A percentile compares a stretch with the other conserved stretches of the same genome.
Evolutionary conservation across 2,329 filamentous ascomycete species (phyloP).

Genomic region (Neonectria ditissima): DNA sequence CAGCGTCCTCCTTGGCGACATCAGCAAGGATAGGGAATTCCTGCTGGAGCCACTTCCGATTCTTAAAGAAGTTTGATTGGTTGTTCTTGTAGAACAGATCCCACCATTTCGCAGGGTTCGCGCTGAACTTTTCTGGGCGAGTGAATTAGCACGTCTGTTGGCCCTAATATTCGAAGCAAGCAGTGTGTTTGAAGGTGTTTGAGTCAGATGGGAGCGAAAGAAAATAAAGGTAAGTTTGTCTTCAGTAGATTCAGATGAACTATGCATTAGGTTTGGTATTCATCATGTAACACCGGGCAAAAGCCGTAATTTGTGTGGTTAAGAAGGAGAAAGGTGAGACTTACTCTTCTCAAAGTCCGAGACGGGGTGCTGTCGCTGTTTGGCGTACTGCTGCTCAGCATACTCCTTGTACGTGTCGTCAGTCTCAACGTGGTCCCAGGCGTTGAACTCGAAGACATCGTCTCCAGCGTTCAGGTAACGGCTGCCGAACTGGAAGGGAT

Average conservation of each 20-base stretch:
- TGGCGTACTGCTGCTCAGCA: slow-evolving; percentile 83
- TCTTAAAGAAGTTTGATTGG: slow-evolving; percentile 97
- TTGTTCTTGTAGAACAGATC: slow-evolving; percentile 99
- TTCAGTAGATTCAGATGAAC: slow-evolving; percentile 78
- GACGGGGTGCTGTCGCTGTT: slow-evolving; percentile 87
- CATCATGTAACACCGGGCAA: slow-evolving; percentile 62
- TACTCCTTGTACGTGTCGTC: slow-evolving; percentile 90
- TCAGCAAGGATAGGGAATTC: slow-evolving; percentile 91
- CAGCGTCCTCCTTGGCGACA: slow-evolving; percentile 77
- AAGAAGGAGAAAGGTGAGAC: slow-evolving; percentile 44
- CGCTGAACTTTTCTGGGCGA: slow-evolving; percentile 80
- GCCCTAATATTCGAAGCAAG: slow-evolving; percentile 31
- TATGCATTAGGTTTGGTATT: slow-evolving; percentile 71
- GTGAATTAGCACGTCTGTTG: slow-evolving; percentile 53
- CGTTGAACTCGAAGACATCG: slow-evolving; percentile 96
- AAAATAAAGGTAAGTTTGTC: slow-evolving; percentile 71
- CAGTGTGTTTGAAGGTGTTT: slow-evolving; percentile 31
- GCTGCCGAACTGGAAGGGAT: slow-evolving; percentile 96
- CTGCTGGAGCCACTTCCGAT: slow-evolving; percentile 95
- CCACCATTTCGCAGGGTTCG: slow-evolving; percentile 95
- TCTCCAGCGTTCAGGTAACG: slow-evolving; percentile 86
- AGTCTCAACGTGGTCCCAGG: slow-evolving; percentile 97
- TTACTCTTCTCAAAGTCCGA: slow-evolving; percentile 91
- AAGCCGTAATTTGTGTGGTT: slow-evolving; percentile 8
- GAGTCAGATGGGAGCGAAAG: slow-evolving; percentile 81